These are phyloP conservation scores for Pseudevernia furfuracea DNA, from an alignment of 495 filamentous ascomycete species.

Conservation along the genomic window DNA sequence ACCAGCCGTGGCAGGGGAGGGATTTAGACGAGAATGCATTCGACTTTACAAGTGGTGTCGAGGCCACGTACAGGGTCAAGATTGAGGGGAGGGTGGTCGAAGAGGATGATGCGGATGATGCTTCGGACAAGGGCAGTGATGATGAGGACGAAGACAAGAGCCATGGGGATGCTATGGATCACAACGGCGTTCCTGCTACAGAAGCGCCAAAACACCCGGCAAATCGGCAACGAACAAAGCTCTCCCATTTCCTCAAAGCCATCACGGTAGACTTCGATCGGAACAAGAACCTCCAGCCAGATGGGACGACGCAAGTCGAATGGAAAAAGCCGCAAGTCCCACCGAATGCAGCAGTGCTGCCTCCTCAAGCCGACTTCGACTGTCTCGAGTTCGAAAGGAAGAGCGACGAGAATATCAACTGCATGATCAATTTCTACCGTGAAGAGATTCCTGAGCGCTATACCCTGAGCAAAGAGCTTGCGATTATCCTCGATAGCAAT, in stretches of 20 bases:
- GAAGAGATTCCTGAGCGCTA: conserved; percentile 84
- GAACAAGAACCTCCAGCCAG: conserved; percentile 41
- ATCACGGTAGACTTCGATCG: conserved; percentile 84
- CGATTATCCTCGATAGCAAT: conserved; percentile 76
- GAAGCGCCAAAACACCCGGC: conserved; percentile 34
- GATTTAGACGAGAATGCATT: conserved; percentile 58
- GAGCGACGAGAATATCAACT: conserved; percentile 86
- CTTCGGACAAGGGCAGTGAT: conserved; percentile 48
- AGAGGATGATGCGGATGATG: conserved; percentile 52
- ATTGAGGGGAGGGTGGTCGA: conserved; percentile 88
- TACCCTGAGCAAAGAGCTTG: conserved; percentile 65
- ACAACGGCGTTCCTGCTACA: conserved; percentile 37
- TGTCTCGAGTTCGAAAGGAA: conserved; percentile 83
- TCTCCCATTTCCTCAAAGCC: conserved; percentile 94
- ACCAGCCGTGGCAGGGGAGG: conserved; percentile 83
- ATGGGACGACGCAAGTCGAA: conserved; percentile 54
- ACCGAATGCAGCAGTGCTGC: conserved; percentile 40
- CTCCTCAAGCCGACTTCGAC: conserved; percentile 69
- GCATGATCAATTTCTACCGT: conserved; percentile 76
- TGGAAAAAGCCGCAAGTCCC: conserved; percentile 65
- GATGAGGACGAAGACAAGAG: conserved; percentile 46
- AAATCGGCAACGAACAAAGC: conserved; percentile 42
- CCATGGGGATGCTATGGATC: conserved; percentile 50
- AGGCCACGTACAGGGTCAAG: conserved; percentile 77
- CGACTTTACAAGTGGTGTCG: conserved; percentile 61